Evolutionary conservation across 2,329 filamentous ascomycete species (phyloP).

Genomic region (Verticillium zaregamsianum): DNA sequence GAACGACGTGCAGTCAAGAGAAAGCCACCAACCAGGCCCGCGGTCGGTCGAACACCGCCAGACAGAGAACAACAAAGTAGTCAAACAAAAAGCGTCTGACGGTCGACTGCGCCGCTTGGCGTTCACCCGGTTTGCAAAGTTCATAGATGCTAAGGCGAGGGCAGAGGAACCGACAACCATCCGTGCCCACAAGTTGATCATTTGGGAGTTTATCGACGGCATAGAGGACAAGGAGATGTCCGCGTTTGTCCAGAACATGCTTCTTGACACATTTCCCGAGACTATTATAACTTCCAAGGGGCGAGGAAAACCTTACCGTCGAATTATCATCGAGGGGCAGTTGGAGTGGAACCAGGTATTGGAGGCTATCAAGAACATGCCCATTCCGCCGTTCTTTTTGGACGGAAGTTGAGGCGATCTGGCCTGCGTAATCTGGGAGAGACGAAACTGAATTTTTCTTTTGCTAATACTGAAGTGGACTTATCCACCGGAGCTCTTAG

Average conservation of each 20-base stretch:
- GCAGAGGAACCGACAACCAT: neutral
- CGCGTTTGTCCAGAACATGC: neutral
- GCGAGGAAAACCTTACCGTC: neutral
- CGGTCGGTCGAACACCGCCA: neutral
- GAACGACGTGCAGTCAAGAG: neutral
- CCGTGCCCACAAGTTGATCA: neutral
- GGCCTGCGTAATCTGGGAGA: no score
- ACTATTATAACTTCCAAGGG: neutral
- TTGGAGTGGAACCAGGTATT: neutral
- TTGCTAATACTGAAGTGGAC: neutral
- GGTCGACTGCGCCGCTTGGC: neutral
- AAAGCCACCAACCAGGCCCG: neutral
- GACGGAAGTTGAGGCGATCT: neutral
- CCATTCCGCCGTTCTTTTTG: neutral
- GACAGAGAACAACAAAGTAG: neutral
- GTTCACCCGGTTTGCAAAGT: neutral
- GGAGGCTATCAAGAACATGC: constrained; percentile 1
- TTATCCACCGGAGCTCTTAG: neutral
- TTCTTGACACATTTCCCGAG: neutral
- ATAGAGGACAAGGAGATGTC: constrained; percentile 4
- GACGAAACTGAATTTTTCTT: neutral
- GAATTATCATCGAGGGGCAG: neutral
- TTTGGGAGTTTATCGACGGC: constrained; percentile 3
- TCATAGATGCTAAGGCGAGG: neutral
- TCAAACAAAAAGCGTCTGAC: neutral